These are phyloP conservation scores for Borovskyia barvae DNA, from an alignment of 208 protist genomes.

Conservation along the genomic window DNA sequence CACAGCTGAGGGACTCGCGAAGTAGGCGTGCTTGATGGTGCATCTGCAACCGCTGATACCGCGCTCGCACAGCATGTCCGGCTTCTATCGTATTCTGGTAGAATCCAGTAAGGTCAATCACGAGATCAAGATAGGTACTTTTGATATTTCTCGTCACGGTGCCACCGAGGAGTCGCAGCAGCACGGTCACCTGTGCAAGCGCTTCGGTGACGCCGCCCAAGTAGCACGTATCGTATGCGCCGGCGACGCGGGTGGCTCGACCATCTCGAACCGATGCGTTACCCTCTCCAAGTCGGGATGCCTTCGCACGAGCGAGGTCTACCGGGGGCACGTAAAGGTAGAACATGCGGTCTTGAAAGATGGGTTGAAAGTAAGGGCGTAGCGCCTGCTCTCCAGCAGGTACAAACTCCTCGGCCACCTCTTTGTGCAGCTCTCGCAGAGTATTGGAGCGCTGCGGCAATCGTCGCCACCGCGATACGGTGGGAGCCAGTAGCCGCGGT, in stretches of 20 bases:
- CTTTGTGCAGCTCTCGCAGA: slow-evolving; percentile 19
- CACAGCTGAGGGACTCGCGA: slow-evolving; percentile 31
- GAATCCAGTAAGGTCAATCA: slow-evolving; percentile 51
- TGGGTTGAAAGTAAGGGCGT: slow-evolving; percentile 53
- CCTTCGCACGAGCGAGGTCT: slow-evolving; percentile 6
- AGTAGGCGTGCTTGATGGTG: not conserved
- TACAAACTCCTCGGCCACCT: slow-evolving; percentile 37
- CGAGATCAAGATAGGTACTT: slow-evolving; percentile 39
- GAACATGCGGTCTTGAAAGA: slow-evolving; percentile 55
- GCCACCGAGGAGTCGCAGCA: slow-evolving; percentile 66
- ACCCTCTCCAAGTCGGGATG: not conserved
- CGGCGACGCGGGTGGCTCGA: not conserved
- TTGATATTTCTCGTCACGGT: slow-evolving; percentile 44
- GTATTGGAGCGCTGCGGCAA: not conserved
- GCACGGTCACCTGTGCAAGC: slow-evolving; percentile 41
- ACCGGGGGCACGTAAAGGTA: slow-evolving; percentile 28
- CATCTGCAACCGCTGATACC: not conserved
- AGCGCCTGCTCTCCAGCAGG: slow-evolving; percentile 34
- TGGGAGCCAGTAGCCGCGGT: not conserved
- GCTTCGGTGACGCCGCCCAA: slow-evolving; percentile 28
- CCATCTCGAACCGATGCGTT: no score
- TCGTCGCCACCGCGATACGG: not conserved
- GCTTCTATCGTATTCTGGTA: slow-evolving; percentile 19
- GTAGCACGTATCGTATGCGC: no score
- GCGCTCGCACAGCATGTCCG: slow-evolving; percentile 6